Percentiles rank a stretch among this genome's conserved stretches.
Conservation (phyloP, 306 rosid species). For the Cicer judaicum region DNA sequence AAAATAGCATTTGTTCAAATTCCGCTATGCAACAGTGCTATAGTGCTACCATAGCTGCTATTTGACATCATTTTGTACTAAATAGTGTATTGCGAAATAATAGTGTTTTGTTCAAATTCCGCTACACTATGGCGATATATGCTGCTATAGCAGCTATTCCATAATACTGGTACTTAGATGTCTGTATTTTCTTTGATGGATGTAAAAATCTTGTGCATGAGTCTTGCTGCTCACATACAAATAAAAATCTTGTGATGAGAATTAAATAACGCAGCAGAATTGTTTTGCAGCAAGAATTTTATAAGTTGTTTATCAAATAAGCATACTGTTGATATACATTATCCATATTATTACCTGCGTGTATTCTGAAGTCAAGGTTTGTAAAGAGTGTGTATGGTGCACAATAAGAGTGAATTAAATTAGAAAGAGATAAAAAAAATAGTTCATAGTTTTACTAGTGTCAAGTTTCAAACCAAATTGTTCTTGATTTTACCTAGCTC, state of each 20-base stretch:
- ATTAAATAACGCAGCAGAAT: background rate
- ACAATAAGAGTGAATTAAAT: background rate
- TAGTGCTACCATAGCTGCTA: too few species aligned
- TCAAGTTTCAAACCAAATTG: background rate
- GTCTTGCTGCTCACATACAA: background rate
- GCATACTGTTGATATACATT: background rate
- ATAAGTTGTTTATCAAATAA: background rate
- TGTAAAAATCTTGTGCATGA: conserved; percentile 15
- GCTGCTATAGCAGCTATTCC: too few species aligned
- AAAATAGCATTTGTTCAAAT: too few species aligned
- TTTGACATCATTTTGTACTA: too few species aligned
- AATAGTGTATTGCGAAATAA: too few species aligned
- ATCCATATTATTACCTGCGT: background rate
- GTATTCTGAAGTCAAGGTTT: background rate
- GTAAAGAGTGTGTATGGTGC: background rate
- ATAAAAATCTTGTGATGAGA: conserved; percentile 9
- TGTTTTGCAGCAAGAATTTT: background rate
- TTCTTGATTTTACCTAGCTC: background rate
- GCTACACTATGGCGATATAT: too few species aligned
- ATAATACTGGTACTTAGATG: background rate
- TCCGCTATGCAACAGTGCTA: too few species aligned
- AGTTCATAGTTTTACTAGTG: background rate
- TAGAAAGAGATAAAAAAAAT: background rate
- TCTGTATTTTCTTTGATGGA: conserved; percentile 10
- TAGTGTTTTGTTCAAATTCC: too few species aligned